Percentiles rank a stretch among this genome's conserved stretches.
phyloP scores from a whole-genome alignment of 768 basidiomycete genomes.

The Phaeotremella fagi region DNA sequence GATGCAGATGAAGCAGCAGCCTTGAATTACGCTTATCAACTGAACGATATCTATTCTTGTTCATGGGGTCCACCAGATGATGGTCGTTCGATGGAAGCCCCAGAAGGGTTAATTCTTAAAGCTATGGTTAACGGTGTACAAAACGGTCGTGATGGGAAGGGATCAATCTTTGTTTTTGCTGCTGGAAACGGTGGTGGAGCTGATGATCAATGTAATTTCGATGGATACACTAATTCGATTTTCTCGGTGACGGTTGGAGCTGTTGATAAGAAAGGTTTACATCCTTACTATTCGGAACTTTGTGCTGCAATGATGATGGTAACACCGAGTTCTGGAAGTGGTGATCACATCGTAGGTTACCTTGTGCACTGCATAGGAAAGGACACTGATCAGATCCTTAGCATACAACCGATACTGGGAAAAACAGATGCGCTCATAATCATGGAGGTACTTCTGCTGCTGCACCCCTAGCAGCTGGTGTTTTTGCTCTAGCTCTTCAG shows the following conservation, averaged over 20 bases:
- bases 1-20: constrained; percentile 94
- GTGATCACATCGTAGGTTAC: constrained; percentile 77
- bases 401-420: constrained; percentile 92
- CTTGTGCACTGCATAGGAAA: background rate
- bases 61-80: constrained; percentile 98
- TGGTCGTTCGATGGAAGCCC: constrained; percentile 89
- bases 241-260: constrained; percentile 96
- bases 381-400: constrained; percentile 45
- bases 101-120: constrained; percentile 82
- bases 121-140: constrained; percentile 90
- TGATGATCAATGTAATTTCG: constrained; percentile 98
- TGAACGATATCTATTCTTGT: constrained; percentile 89
- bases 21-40: constrained; percentile 88
- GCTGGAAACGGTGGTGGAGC: constrained; percentile 88
- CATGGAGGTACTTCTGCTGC: constrained; percentile 98
- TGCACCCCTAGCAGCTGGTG: constrained; percentile 91
- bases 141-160: constrained; percentile 81
- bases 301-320: constrained; percentile 97
- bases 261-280: constrained; percentile 83
- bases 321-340: constrained; percentile 90
- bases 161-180: constrained; percentile 93
- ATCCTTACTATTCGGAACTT: constrained; percentile 95
- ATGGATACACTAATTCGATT: constrained; percentile 97
- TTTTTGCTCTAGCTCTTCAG: constrained; percentile 83
- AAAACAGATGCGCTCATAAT: constrained; percentile 67